phyloP scores from a whole-genome alignment of 805 yeast genomes.

The Pichia nakasei region DNA sequence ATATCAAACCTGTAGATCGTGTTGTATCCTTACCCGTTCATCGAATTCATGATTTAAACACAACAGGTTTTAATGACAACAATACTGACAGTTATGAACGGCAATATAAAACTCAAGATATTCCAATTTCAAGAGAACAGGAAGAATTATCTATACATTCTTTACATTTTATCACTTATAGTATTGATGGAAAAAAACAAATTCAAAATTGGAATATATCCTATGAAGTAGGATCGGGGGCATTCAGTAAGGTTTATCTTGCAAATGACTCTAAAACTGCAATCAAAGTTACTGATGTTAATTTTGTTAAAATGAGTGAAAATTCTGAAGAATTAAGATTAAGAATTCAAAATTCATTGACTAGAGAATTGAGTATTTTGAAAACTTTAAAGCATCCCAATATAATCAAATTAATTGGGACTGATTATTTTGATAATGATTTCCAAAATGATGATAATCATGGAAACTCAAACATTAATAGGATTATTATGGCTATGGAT shows the following conservation, averaged over 20 bases:
- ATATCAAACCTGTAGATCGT: slow-evolving; percentile 23
- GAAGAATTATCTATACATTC: background rate
- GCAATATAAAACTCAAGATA: background rate
- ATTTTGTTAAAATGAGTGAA: slow-evolving; percentile 25
- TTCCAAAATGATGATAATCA: too few species aligned
- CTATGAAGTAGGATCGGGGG: slow-evolving; percentile 53
- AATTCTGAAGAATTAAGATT: slow-evolving; percentile 32
- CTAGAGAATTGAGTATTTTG: slow-evolving; percentile 69
- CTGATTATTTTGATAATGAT: slow-evolving; percentile 15
- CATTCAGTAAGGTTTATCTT: slow-evolving; percentile 56
- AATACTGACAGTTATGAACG: background rate
- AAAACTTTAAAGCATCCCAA: slow-evolving; percentile 55
- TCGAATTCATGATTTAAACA: background rate
- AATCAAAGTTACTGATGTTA: slow-evolving; percentile 45
- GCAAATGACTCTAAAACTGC: slow-evolving; percentile 46
- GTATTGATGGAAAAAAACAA: slow-evolving; percentile 3
- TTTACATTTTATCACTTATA: slow-evolving; percentile 1
- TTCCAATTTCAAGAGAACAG: background rate
- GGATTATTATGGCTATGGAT: slow-evolving; percentile 51
- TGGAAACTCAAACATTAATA: background rate
- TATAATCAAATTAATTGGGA: slow-evolving; percentile 53
- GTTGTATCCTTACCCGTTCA: slow-evolving; percentile 22
- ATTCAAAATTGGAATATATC: slow-evolving; percentile 24
- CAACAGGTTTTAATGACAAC: background rate
- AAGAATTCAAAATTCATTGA: slow-evolving; percentile 51